Evolutionary conservation across 2,329 filamentous ascomycete genomes (phyloP).

Genomic region (Ophioceras dolichostomum): DNA sequence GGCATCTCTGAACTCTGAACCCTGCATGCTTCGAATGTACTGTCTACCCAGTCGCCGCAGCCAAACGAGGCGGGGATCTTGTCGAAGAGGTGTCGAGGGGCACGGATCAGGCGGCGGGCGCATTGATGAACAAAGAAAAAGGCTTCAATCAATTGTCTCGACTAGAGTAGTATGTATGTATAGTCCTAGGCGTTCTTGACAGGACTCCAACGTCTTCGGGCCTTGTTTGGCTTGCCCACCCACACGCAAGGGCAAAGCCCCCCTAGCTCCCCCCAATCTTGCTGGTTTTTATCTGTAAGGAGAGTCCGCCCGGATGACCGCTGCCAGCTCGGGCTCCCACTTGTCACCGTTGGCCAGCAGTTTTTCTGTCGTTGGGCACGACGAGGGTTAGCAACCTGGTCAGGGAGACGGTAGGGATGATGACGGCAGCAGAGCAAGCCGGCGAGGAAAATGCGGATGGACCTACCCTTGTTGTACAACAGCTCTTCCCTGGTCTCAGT

Average conservation of each 20-base stretch:
- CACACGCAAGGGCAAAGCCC: no score
- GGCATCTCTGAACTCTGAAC: no score
- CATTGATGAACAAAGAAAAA: conserved; percentile 1
- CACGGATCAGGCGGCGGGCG: no score
- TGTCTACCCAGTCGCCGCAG: no score
- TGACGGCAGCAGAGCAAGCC: no score
- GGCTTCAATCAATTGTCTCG: neutral
- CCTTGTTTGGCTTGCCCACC: neutral
- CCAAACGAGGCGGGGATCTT: no score
- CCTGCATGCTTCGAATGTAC: no score
- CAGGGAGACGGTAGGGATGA: neutral
- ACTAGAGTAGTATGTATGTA: no score
- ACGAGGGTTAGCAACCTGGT: conserved; percentile 12
- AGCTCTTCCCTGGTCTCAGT: conserved; percentile 76
- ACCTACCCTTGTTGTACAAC: conserved; percentile 79
- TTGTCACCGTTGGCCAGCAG: conserved; percentile 81
- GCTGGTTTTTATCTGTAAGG: conserved; percentile 76
- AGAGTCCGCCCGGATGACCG: conserved; percentile 81
- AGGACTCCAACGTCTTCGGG: neutral
- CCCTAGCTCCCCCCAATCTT: no score
- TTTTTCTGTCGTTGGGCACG: conserved; percentile 64
- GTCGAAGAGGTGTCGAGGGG: no score
- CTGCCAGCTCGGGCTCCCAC: conserved; percentile 96
- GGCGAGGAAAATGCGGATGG: neutral
- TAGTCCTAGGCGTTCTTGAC: neutral